A percentile compares a stretch with the other conserved stretches of the same genome.
Evolutionary conservation across 2,329 filamentous ascomycete genomes (phyloP).

Genomic region (Chaetothyriales sp.): DNA sequence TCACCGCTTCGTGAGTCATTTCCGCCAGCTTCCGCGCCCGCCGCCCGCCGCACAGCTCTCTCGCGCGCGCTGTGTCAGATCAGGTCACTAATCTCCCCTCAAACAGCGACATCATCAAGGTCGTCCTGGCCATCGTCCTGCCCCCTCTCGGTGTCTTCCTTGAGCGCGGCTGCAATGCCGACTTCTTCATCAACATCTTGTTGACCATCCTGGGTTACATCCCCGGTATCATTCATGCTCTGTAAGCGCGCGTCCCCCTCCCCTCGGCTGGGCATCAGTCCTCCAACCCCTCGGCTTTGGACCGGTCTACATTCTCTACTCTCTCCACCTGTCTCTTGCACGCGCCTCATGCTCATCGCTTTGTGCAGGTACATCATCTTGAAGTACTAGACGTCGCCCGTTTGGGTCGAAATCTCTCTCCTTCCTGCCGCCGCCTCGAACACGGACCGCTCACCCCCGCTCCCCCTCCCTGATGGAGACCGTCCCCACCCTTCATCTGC

Average conservation of each 20-base stretch:
- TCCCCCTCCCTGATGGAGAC: constrained; percentile 8
- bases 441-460: constrained; percentile 16
- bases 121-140: constrained; percentile 77
- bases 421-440: no score
- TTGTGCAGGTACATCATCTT: constrained; percentile 60
- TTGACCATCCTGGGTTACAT: constrained; percentile 65
- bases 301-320: no score
- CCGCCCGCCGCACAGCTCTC: no score
- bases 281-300: no score
- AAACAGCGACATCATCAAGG: constrained; percentile 58
- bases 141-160: constrained; percentile 88
- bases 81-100: constrained; percentile 7
- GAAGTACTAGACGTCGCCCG: constrained; percentile 50
- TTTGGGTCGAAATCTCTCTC: no score
- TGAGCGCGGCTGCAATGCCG: constrained; percentile 74
- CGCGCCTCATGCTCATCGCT: background rate
- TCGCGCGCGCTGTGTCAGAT: background rate
- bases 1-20: background rate
- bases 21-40: background rate
- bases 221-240: constrained; percentile 77
- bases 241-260: constrained; percentile 42
- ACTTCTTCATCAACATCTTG: constrained; percentile 84
- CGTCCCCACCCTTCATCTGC: constrained; percentile 11
- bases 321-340: background rate
- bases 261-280: no score